Conservation (phyloP, 768 basidiomycete genomes). For the Phlegmacium glaucopus region DNA sequence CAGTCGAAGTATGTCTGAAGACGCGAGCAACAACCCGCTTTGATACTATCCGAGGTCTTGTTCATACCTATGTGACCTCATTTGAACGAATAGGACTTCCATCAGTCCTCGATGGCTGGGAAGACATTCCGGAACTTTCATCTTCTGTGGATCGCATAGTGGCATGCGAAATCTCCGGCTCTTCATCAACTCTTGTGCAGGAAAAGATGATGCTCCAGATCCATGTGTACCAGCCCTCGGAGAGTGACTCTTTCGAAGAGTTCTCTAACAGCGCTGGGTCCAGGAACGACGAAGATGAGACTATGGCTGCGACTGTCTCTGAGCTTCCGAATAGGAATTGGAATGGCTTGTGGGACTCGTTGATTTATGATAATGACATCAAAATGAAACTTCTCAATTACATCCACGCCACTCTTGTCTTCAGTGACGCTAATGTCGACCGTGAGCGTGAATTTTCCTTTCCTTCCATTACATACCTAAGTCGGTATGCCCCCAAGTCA, state of each 20-base stretch:
- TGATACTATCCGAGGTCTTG: slow-evolving; percentile 67
- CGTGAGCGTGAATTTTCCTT: slow-evolving; percentile 43
- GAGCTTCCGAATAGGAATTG: slow-evolving; percentile 80
- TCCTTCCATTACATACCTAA: slow-evolving; percentile 1
- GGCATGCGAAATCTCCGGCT: slow-evolving; percentile 67
- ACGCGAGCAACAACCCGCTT: slow-evolving; percentile 67
- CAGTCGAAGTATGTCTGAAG: slow-evolving; percentile 83
- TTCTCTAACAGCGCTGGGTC: slow-evolving; percentile 56
- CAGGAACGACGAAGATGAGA: slow-evolving; percentile 65
- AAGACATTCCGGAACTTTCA: slow-evolving; percentile 65
- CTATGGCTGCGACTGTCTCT: slow-evolving; percentile 87
- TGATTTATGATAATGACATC: slow-evolving; percentile 82
- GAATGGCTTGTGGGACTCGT: slow-evolving; percentile 91
- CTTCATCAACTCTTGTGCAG: slow-evolving; percentile 48
- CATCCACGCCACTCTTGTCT: slow-evolving; percentile 90
- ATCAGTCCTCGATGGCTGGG: slow-evolving; percentile 75
- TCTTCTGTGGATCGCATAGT: slow-evolving; percentile 74
- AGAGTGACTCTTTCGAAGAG: slow-evolving; percentile 68
- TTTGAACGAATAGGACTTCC: slow-evolving; percentile 69
- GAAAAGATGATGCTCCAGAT: slow-evolving; percentile 67
- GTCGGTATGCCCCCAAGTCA: slow-evolving; percentile 45
- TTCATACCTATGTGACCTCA: slow-evolving; percentile 53
- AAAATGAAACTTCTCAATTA: slow-evolving; percentile 90
- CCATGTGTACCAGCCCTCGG: slow-evolving; percentile 84
- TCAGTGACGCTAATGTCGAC: slow-evolving; percentile 86